Base-by-base conservation (phyloP, 1,284 basidiomycete species). In the Naganishia sp. region DNA sequence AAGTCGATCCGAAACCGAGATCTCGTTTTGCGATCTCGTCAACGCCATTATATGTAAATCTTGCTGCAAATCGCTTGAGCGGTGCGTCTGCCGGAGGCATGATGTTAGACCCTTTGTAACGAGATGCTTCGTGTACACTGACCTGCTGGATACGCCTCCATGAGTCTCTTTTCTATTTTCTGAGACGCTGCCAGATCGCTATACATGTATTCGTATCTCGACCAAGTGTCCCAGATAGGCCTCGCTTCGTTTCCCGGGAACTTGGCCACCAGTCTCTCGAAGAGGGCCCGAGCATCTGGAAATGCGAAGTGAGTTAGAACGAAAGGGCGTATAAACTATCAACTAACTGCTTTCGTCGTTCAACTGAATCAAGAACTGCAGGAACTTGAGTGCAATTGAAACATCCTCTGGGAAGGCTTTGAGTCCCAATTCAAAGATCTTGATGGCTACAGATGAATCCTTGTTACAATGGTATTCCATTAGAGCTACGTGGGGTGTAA, bases 401-500 rank as follows among this genome's bases (percentile, higher is more conserved):
- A 89, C 86, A 70, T 97, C 91, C 32, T 89, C 86, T 5, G 86
- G 85, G 76, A 92, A 97, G 6, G 84, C 81, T 75, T 94, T 92
- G 75, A 96, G 81, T n/a, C 94, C 95, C 68, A 92, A 88, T 77
- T 97, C 93, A 74, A 97, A 98, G 68, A 99, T 95, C 65, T 92
- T 87, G 56, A 88, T 90, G 0, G 94, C 92, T 23, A 98, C 88
- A 7, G 84, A 83, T 43, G 88, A 83, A 54, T 93, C 92, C 74
- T 94, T 92, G 67, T 89, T 93, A 77, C 88, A 90, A 78, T 97
- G 92, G 76, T 97, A 97, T 79, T 99, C 95, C 86, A 95, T 92
- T 72, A 96, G 78, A 0, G 95, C 96, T 90, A 76, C 39, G n/a
- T 63, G 13, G 9, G 21, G 18, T 41, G 53, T 57, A 0, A 53